Conservation (phyloP, 2,329 filamentous ascomycete species). For the Diplodia sapinea region DNA sequence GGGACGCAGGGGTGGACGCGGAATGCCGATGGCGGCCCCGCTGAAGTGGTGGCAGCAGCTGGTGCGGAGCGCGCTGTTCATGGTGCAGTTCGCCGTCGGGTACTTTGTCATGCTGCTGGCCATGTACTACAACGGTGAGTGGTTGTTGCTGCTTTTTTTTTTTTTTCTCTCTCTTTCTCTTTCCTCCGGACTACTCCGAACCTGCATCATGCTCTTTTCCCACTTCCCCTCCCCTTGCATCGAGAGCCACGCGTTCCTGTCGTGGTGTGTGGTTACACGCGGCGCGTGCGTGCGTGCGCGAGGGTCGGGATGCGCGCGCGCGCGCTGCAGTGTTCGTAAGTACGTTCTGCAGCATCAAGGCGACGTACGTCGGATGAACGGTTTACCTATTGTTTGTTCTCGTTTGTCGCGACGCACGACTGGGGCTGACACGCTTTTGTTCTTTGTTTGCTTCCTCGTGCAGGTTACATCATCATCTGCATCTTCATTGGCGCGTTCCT, state of each 20-base stretch:
- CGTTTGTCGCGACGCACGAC: no score
- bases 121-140: constrained; percentile 64
- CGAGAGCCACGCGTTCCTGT: background rate
- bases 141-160: background rate
- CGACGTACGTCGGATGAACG: no score
- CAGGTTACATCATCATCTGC: constrained; percentile 74
- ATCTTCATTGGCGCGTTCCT: constrained; percentile 78
- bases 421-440: background rate
- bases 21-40: constrained; percentile 55
- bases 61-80: constrained; percentile 70
- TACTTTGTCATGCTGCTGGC: constrained; percentile 79
- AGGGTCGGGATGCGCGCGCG: background rate
- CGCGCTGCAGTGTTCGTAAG: background rate
- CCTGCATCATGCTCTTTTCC: background rate
- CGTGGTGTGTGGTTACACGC: background rate
- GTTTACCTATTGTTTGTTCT: no score
- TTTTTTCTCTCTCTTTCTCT: background rate
- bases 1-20: background rate
- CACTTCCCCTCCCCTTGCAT: background rate
- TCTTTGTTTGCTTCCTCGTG: background rate
- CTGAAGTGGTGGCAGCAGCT: constrained; percentile 61
- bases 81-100: constrained; percentile 73
- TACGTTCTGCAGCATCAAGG: background rate
- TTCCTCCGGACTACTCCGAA: background rate
- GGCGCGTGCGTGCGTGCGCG: background rate